Base-by-base conservation (phyloP, 1,139 yeast species). In the Arxiozyma telluris region DNA sequence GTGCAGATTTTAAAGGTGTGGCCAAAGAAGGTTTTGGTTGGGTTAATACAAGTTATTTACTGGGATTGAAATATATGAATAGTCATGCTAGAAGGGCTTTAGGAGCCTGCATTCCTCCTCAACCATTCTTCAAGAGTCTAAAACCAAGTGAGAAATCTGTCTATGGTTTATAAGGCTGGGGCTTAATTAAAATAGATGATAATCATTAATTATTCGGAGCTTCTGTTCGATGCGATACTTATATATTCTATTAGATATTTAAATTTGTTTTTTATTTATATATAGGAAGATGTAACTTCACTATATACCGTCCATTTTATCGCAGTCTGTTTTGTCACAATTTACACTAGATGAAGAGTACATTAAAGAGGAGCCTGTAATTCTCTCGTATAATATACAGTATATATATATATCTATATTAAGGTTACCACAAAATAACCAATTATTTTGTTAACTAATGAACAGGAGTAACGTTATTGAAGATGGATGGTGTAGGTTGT, bases 1-100 rank as follows among this genome's bases (percentile, higher is more conserved):
- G 98, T 9, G 78, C 87, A 3, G 96, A 84, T 57, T 88, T 90
- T 67, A 85, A 87, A 69, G 96, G 97, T 46, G 96, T 88, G 41
- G 96, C 97, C 0, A 85, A 88, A 17, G 98, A 94, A 73, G 98
- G 98, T 1, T 87, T 87, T 71, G 98, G 97, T 0, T 91, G 98
- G 97, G 96, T 90, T 56, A 91, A 91, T 73, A 87, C 97, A 9
- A 83, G 93, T 64, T 91, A 81, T 70, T 69, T 86, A 44, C 72
- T 87, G 60, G 97, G 97, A 0, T 73, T 90, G 58, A 77, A 86
- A 17, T 81, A 81, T 58, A 73, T 89, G 71, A 83, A 83, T 60
- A 75, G 78, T 52, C 84, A 82, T 63, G 90, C 93, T 22, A 76
- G 76, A 57, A 76, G 96, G 58, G 90, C 93, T 1, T 74, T 90